phyloP scores from a whole-genome alignment of 129 eudicot genomes.

The Centella asiatica region DNA sequence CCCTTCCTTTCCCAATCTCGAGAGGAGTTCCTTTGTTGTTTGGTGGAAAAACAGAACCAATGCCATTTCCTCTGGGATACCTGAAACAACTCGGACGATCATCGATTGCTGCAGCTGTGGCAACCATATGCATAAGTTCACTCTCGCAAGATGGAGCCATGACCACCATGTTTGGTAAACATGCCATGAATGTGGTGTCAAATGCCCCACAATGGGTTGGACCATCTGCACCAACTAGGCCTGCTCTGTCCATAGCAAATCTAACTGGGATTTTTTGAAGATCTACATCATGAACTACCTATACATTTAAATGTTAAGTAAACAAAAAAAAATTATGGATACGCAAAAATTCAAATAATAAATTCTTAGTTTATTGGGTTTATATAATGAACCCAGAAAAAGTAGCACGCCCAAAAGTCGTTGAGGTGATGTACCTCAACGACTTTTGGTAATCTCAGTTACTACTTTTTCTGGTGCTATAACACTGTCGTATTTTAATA shows the following conservation, averaged over 20 bases:
- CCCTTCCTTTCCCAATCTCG: constrained; percentile 55
- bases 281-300: constrained; percentile 73
- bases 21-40: constrained; percentile 51
- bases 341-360: no score
- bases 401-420: no score
- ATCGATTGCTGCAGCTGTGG: constrained; percentile 57
- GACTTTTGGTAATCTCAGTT: no score
- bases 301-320: constrained; percentile 4
- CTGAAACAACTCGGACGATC: constrained; percentile 68
- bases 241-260: constrained; percentile 61
- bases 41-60: constrained; percentile 38
- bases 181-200: constrained; percentile 65
- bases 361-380: no score
- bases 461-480: background rate
- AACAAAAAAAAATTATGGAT: no score
- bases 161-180: constrained; percentile 71
- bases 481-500: background rate
- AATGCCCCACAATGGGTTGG: constrained; percentile 76
- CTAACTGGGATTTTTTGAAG: constrained; percentile 63
- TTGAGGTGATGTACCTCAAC: no score
- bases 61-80: constrained; percentile 64
- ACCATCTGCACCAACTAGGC: constrained; percentile 67
- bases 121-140: constrained; percentile 64
- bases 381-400: no score
- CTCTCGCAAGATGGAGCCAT: constrained; percentile 65